Conservation (phyloP, 441 rosid genomes). For the Manihot esculenta region DNA sequence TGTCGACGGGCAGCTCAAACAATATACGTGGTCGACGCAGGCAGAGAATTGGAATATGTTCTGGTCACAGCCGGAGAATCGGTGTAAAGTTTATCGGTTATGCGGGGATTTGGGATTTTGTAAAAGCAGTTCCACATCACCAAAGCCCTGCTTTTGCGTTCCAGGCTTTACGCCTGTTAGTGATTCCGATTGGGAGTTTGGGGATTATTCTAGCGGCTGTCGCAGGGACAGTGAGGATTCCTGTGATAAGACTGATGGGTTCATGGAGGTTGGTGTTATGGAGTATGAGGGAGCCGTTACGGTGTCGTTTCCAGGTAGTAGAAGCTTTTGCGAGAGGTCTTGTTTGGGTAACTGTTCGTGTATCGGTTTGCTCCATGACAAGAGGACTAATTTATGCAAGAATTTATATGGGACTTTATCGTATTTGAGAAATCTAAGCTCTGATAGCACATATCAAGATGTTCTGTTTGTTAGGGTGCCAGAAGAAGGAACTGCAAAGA, state of each 20-base stretch:
- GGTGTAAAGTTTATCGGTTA: constrained; percentile 60
- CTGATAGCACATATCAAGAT: constrained; percentile 30
- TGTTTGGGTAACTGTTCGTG: constrained; percentile 72
- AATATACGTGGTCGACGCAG: constrained; percentile 69
- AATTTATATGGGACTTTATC: constrained; percentile 50
- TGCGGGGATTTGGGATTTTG: constrained; percentile 76
- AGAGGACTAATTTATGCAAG: constrained; percentile 47
- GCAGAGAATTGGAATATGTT: constrained; percentile 63
- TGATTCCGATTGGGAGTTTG: constrained; percentile 47
- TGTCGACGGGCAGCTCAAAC: constrained; percentile 53
- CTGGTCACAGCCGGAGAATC: constrained; percentile 70
- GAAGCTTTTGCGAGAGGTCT: constrained; percentile 46
- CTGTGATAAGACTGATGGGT: constrained; percentile 45
- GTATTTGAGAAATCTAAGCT: constrained; percentile 56
- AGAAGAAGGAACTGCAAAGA: constrained; percentile 31
- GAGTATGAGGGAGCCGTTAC: constrained; percentile 39
- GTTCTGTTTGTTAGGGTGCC: constrained; percentile 49
- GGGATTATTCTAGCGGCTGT: constrained; percentile 59
- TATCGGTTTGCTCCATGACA: constrained; percentile 54
- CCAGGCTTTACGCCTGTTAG: constrained; percentile 55
- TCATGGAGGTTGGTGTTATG: constrained; percentile 48
- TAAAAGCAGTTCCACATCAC: constrained; percentile 6
- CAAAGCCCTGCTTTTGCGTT: constrained; percentile 56
- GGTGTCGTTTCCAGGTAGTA: constrained; percentile 38
- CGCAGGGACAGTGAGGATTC: constrained; percentile 32